These are phyloP conservation scores for Candida yuanshanica DNA, from an alignment of 805 yeast genomes.

Conservation along the genomic window DNA sequence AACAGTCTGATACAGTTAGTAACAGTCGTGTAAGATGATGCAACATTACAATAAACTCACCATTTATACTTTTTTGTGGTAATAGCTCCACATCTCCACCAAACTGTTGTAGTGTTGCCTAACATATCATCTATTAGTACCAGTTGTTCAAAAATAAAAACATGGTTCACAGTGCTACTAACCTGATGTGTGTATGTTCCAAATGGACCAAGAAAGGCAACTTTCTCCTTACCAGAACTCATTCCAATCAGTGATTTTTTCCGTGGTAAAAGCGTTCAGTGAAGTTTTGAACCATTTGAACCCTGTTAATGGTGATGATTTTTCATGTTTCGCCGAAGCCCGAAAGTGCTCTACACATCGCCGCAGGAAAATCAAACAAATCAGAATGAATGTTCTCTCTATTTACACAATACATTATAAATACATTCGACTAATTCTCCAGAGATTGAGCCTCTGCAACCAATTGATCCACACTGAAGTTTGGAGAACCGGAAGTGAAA, in stretches of 20 bases:
- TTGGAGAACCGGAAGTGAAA: slow-evolving; percentile 63
- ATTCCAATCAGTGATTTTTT: too few relatives aligned
- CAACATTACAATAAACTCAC: slow-evolving; percentile 11
- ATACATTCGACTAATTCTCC: slow-evolving; percentile 34
- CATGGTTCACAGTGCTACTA: too few relatives aligned
- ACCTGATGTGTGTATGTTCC: slow-evolving; percentile 94
- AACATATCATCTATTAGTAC: too few relatives aligned
- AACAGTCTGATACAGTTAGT: slow-evolving; percentile 47
- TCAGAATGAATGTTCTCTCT: too few relatives aligned
- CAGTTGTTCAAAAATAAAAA: not conserved
- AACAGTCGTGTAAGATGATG: not conserved
- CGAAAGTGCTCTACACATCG: too few relatives aligned
- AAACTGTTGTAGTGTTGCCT: slow-evolving; percentile 58
- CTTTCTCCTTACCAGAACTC: slow-evolving; percentile 34
- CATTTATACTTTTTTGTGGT: slow-evolving; percentile 17
- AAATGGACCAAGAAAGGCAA: slow-evolving; percentile 80
- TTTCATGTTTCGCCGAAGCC: too few relatives aligned
- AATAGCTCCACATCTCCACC: slow-evolving; percentile 21
- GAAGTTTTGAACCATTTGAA: too few relatives aligned
- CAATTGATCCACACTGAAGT: slow-evolving; percentile 63
- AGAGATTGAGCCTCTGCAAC: slow-evolving; percentile 69
- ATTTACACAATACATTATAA: not conserved
- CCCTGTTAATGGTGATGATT: too few relatives aligned
- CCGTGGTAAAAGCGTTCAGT: too few relatives aligned
- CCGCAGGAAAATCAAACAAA: too few relatives aligned